phyloP scores from a whole-genome alignment of 495 filamentous ascomycete genomes.

The Neurospora sp. region DNA sequence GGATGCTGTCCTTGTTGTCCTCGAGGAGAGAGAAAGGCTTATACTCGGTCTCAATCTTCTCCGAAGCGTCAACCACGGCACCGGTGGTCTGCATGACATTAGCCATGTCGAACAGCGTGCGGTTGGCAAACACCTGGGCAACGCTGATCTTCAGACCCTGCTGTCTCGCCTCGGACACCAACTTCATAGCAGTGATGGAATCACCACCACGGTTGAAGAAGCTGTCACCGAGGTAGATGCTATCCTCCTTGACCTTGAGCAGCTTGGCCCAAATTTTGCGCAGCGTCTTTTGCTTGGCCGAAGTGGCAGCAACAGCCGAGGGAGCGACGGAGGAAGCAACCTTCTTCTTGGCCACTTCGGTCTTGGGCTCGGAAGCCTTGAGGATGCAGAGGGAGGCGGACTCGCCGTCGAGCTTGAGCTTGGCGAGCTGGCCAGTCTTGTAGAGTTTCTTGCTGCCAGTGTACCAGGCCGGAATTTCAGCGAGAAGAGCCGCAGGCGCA shows the following conservation, averaged over 20 bases:
- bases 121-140: constrained; percentile 39
- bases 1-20: background rate
- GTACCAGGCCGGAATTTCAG: background rate
- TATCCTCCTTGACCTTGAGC: constrained; percentile 22
- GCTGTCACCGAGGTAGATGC: constrained; percentile 43
- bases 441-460: constrained; percentile 11
- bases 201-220: constrained; percentile 60
- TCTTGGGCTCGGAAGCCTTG: constrained; percentile 2
- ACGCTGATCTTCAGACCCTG: constrained; percentile 47
- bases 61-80: background rate
- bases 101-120: constrained; percentile 39
- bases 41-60: constrained; percentile 20
- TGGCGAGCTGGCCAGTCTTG: constrained; percentile 22
- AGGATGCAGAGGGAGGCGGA: constrained; percentile 3
- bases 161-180: constrained; percentile 46
- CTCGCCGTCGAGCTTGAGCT: constrained; percentile 10
- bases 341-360: constrained; percentile 6
- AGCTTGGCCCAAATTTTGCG: constrained; percentile 25
- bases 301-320: constrained; percentile 12
- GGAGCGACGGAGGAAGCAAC: background rate
- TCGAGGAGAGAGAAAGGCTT: constrained; percentile 14
- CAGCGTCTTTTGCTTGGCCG: constrained; percentile 27
- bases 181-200: constrained; percentile 60
- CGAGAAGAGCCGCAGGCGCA: constrained; percentile 2
- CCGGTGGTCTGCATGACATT: constrained; percentile 13